Evolutionary conservation across 371 early-diverging fungal species (phyloP).

Genomic region (Neoconidiobolus thromboides): DNA sequence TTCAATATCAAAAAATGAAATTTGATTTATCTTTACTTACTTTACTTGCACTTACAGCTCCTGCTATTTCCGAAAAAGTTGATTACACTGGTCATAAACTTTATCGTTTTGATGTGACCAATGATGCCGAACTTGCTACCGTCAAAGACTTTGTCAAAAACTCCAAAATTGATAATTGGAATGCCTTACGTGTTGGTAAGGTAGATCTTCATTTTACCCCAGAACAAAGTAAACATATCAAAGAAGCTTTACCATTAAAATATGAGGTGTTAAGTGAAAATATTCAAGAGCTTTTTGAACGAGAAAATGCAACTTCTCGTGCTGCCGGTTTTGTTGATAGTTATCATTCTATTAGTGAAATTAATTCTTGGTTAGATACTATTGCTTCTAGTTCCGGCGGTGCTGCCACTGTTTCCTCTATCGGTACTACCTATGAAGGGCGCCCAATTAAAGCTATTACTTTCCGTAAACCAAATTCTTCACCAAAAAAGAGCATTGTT

Average conservation of each 20-base stretch:
- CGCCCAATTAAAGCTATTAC: constrained; percentile 18
- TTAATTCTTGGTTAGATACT: background rate
- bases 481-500: constrained; percentile 7
- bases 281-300: constrained; percentile 1
- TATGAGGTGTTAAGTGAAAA: background rate
- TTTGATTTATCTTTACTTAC: too few relatives aligned
- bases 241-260: constrained; percentile 8
- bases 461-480: constrained; percentile 12
- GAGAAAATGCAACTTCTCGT: background rate
- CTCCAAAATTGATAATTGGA: constrained; percentile 4
- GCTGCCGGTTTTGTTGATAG: background rate
- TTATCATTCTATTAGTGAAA: constrained; percentile 10
- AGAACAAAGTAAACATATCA: constrained; percentile 14
- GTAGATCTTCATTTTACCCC: constrained; percentile 11
- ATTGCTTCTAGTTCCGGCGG: background rate
- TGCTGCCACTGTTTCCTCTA: constrained; percentile 8
- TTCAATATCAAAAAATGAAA: too few relatives aligned
- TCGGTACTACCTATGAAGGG: constrained; percentile 20
- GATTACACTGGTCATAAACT: constrained; percentile 1
- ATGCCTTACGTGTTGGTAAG: background rate
- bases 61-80: background rate
- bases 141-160: background rate
- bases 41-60: too few relatives aligned
- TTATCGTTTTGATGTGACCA: constrained; percentile 1
- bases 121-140: background rate